Evolutionary conservation across 2,329 filamentous ascomycete genomes (phyloP).

Genomic region (Colletotrichum lupini): DNA sequence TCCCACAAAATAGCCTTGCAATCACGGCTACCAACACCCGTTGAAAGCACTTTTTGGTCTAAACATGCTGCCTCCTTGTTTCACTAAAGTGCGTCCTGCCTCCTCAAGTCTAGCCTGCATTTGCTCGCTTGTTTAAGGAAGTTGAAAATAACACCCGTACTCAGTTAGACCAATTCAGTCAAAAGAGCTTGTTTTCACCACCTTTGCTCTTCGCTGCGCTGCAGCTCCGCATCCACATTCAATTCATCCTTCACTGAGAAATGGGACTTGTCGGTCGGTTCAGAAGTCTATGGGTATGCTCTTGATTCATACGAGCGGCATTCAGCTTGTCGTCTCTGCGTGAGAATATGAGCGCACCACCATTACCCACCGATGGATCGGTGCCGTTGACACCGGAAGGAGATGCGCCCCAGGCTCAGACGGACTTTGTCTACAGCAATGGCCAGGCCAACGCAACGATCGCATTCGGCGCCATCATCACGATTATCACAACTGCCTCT

Average conservation of each 20-base stretch:
- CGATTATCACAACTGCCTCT: conserved; percentile 3
- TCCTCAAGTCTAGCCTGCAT: conserved; percentile 5
- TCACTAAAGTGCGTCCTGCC: conserved; percentile 7
- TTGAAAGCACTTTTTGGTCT: not conserved
- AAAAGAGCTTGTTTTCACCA: conserved; percentile 18
- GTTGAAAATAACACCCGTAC: not conserved
- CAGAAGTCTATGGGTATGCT: not conserved
- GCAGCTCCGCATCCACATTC: not conserved
- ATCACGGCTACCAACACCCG: conserved; percentile 8
- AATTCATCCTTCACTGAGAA: not conserved
- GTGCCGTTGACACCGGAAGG: not conserved
- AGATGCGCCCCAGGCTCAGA: not conserved
- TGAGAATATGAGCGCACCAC: not conserved
- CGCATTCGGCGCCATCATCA: not conserved
- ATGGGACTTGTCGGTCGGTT: not conserved
- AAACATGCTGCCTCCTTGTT: conserved; percentile 13
- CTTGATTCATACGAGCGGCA: not conserved
- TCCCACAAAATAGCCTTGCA: conserved; percentile 7
- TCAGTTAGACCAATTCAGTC: not conserved
- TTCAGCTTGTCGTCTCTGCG: not conserved
- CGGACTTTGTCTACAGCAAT: not conserved
- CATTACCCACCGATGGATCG: not conserved
- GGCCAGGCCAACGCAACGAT: not conserved
- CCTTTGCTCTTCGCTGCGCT: not conserved
- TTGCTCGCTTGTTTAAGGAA: not conserved